Evolutionary conservation across 192 early-diverging fungal genomes (phyloP).

Genomic region (Chytriomyces hyalinus): DNA sequence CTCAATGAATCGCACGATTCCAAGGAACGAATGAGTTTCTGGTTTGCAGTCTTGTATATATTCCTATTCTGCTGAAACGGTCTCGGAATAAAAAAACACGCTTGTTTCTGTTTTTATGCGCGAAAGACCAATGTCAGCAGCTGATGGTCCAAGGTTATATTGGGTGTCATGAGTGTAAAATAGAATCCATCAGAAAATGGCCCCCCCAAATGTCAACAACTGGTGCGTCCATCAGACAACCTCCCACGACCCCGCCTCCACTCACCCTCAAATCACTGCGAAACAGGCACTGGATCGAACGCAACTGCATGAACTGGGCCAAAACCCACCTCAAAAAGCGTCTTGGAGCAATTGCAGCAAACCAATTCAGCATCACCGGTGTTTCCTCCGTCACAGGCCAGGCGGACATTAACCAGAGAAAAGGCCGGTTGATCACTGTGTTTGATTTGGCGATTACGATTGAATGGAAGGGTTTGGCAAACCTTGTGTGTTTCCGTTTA

Average conservation of each 20-base stretch:
- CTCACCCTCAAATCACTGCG: not conserved
- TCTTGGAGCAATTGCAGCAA: slow-evolving; percentile 54
- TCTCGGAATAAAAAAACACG: not conserved
- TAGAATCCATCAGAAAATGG: no score
- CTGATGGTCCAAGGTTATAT: not conserved
- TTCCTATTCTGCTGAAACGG: not conserved
- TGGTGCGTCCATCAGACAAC: not conserved
- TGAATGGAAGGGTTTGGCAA: slow-evolving; percentile 63
- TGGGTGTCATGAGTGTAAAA: no score
- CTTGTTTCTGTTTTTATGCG: no score
- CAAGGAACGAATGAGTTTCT: not conserved
- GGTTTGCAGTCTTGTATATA: not conserved
- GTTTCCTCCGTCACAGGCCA: slow-evolving; percentile 81
- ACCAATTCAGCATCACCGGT: slow-evolving; percentile 63
- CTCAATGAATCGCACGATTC: not conserved
- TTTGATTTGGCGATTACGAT: slow-evolving; percentile 82
- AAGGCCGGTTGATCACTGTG: slow-evolving; percentile 92
- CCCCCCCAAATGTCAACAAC: no score
- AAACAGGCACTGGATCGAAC: slow-evolving; percentile 77
- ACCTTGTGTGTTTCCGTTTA: not conserved
- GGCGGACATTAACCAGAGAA: slow-evolving; percentile 90
- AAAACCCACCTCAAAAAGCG: slow-evolving; percentile 75
- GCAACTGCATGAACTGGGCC: slow-evolving; percentile 91
- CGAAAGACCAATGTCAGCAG: not conserved
- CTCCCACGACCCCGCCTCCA: no score